phyloP scores from a whole-genome alignment of 176 grass and related monocot genomes.

The Carex kokanica region DNA sequence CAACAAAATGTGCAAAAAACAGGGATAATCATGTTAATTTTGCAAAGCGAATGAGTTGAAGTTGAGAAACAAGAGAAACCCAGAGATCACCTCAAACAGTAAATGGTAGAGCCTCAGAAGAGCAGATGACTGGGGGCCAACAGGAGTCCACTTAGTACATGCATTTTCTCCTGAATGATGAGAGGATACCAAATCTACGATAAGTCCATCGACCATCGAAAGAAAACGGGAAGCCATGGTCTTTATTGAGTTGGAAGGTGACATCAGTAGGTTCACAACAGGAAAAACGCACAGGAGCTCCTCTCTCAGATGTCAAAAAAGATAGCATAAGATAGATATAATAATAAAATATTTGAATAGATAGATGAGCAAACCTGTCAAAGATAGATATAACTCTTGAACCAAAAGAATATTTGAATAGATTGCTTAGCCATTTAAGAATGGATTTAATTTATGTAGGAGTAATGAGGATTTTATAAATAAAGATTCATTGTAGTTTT shows the following conservation, averaged over 20 bases:
- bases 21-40: neutral
- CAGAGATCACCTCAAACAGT: slow-evolving; percentile 55
- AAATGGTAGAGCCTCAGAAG: slow-evolving; percentile 71
- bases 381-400: neutral
- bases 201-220: slow-evolving; percentile 45
- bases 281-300: slow-evolving; percentile 78
- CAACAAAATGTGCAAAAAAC: too few relatives aligned
- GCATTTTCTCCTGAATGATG: slow-evolving; percentile 34
- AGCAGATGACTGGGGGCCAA: slow-evolving; percentile 59
- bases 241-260: slow-evolving; percentile 82
- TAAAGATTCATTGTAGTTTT: neutral
- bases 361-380: neutral
- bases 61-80: neutral
- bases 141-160: slow-evolving; percentile 30
- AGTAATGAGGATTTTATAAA: neutral
- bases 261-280: slow-evolving; percentile 59
- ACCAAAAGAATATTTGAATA: neutral
- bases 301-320: slow-evolving; percentile 32
- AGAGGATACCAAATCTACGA: slow-evolving; percentile 48
- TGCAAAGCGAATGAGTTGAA: neutral
- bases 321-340: slow-evolving; percentile 11
- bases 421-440: neutral
- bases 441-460: neutral
- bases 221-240: slow-evolving; percentile 55
- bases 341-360: neutral